phyloP scores from a whole-genome alignment of 257 asterid species.

The Knoxia roxburghii region DNA sequence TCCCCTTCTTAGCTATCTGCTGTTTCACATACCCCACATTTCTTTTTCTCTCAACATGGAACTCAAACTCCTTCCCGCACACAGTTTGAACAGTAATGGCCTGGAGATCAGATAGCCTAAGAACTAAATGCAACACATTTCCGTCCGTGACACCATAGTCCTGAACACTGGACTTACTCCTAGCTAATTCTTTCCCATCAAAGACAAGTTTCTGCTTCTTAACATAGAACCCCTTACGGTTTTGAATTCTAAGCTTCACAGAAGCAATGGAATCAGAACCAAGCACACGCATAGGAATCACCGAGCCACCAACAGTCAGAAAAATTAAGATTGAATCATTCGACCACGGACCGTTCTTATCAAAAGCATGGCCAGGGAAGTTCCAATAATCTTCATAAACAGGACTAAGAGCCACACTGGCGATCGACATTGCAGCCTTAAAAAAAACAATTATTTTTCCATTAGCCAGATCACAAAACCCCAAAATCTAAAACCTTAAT shows the following conservation, averaged over 20 bases:
- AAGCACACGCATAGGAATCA: conserved; percentile 61
- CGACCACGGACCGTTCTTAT: conserved; percentile 30
- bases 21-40: conserved; percentile 67
- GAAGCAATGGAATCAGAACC: conserved; percentile 76
- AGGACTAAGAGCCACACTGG: conserved; percentile 74
- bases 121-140: conserved; percentile 56
- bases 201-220: conserved; percentile 67
- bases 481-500: conserved; percentile 18
- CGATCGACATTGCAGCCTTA: conserved; percentile 56
- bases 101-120: conserved; percentile 64
- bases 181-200: conserved; percentile 75
- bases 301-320: conserved; percentile 55
- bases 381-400: conserved; percentile 53
- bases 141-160: conserved; percentile 72
- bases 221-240: conserved; percentile 51
- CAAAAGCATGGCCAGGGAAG: conserved; percentile 38
- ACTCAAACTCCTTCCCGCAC: conserved; percentile 64
- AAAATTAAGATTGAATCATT: conserved; percentile 59
- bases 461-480: conserved; percentile 7
- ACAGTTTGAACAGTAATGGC: conserved; percentile 62
- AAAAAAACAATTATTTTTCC: conserved; percentile 22
- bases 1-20: conserved; percentile 52
- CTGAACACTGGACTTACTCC: conserved; percentile 43
- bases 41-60: conserved; percentile 54
- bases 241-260: conserved; percentile 63